Base-by-base conservation (phyloP, 768 basidiomycete genomes). In the Astraeus odoratus region DNA sequence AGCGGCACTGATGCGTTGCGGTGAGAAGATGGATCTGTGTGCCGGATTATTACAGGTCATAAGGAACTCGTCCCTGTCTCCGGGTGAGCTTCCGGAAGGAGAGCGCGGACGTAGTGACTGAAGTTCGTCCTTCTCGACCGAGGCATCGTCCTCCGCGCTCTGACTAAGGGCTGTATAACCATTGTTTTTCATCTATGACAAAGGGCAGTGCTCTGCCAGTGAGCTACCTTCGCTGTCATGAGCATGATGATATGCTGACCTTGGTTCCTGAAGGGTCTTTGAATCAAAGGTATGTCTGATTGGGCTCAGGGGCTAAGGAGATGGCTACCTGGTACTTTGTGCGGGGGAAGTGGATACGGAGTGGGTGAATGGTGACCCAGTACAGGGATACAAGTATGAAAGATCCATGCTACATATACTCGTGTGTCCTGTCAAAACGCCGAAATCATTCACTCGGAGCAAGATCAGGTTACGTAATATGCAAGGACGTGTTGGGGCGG, bases 161-260 rank as follows among this genome's bases (percentile, higher is more conserved):
- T 40, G 54, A 34, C 25, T 42, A 7, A 51, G 54, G 27, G 29
- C 3, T 7, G 36, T 44, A 39, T 57, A 53, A 19, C 39, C 18
- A 40, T 52, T 35, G 37, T 12, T 37, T 34, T 13, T 29, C 59
- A 60, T 63, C 40, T 60, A 39, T n/a, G 39, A 12, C 18, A 16
- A 13, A n/a, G n/a, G n/a, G n/a, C n/a, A n/a, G 18, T 29, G 13
- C 23, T 53, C 31, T 47, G 40, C 18, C 26, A 5, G 19, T 37
- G 8, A 9, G 9, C 5, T n/a, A n/a, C n/a, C n/a, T n/a, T 37
- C 20, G 36, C 5, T 37, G 27, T 29, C 27, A 37, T 22, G 36
- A 22, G 36, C 13, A 12, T 23, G 27, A 7, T 6, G 9, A 18
- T 5, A 37, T 34, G 33, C 37, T n/a, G 12, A 38, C 37, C 37